phyloP scores from a whole-genome alignment of 805 yeast species.

The Lipomyces yamanashiensis region DNA sequence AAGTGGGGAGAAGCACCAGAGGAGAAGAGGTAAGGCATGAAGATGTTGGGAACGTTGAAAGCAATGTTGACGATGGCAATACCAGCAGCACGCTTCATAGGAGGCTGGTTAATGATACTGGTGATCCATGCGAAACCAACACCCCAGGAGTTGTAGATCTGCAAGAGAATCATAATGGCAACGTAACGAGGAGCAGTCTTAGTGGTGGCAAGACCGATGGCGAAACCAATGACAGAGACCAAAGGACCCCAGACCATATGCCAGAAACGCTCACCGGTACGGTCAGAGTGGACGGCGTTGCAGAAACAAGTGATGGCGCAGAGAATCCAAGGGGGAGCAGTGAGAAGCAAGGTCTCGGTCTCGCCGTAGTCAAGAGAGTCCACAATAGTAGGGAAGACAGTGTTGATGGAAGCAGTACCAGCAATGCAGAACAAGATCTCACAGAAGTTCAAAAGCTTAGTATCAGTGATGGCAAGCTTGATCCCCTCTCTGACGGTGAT shows the following conservation, averaged over 20 bases:
- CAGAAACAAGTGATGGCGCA: constrained; percentile 27
- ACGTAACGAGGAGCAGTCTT: constrained; percentile 63
- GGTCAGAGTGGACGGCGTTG: constrained; percentile 34
- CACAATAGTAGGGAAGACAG: constrained; percentile 57
- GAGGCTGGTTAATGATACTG: constrained; percentile 60
- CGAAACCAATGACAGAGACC: constrained; percentile 53
- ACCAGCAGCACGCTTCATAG: constrained; percentile 50
- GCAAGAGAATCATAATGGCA: constrained; percentile 60
- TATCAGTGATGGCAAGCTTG: constrained; percentile 36
- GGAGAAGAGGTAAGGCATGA: constrained; percentile 40
- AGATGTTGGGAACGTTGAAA: constrained; percentile 40
- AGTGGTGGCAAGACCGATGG: constrained; percentile 56
- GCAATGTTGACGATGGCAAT: constrained; percentile 57
- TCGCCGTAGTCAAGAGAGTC: constrained; percentile 57
- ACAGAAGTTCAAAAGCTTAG: constrained; percentile 35
- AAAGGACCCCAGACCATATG: constrained; percentile 55
- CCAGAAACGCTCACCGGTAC: constrained; percentile 44
- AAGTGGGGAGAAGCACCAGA: constrained; percentile 39
- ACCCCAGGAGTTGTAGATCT: constrained; percentile 60
- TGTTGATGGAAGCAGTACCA: constrained; percentile 63
- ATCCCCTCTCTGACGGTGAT: constrained; percentile 16
- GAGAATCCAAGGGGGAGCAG: constrained; percentile 36
- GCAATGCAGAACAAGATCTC: constrained; percentile 48
- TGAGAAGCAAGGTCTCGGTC: constrained; percentile 56
- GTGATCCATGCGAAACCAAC: constrained; percentile 61